Conservation (phyloP, 1,284 basidiomycete genomes). For the Laetiporus sulphureus region DNA sequence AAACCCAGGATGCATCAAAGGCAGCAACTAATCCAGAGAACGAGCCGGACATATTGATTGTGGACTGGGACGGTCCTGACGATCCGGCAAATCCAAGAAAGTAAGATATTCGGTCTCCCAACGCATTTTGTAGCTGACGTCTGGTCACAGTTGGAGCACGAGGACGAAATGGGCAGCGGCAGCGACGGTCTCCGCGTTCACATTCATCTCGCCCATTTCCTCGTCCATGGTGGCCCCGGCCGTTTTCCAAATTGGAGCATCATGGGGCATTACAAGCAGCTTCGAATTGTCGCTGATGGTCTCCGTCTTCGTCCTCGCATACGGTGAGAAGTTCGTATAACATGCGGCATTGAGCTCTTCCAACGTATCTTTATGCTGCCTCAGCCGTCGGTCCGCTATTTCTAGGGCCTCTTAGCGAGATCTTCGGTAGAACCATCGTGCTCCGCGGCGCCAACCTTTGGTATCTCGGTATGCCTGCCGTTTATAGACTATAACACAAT, state of each 20-base stretch:
- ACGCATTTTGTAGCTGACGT: too few species aligned
- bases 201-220: slow-evolving; percentile 54
- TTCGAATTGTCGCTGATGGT: slow-evolving; percentile 49
- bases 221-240: slow-evolving; percentile 68
- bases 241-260: slow-evolving; percentile 37
- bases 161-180: slow-evolving; percentile 54
- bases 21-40: too few species aligned
- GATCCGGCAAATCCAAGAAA: slow-evolving; percentile 59
- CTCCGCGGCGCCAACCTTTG: slow-evolving; percentile 45
- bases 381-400: slow-evolving; percentile 43
- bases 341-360: background rate
- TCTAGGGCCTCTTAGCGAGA: slow-evolving; percentile 48
- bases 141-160: slow-evolving; percentile 40
- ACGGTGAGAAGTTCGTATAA: slow-evolving; percentile 30
- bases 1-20: too few species aligned
- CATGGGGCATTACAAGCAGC: slow-evolving; percentile 45
- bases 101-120: slow-evolving; percentile 30
- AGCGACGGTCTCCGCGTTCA: slow-evolving; percentile 48
- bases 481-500: too few species aligned
- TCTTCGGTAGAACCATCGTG: slow-evolving; percentile 33
- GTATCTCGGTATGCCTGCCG: slow-evolving; percentile 40
- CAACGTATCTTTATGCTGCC: background rate
- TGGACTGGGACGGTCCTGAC: slow-evolving; percentile 53
- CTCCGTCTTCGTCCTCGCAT: slow-evolving; percentile 61
- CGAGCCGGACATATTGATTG: slow-evolving; percentile 23